These are phyloP conservation scores for Pseudogymnoascus sp. DNA, from an alignment of 2,329 filamentous ascomycete species.

Conservation along the genomic window DNA sequence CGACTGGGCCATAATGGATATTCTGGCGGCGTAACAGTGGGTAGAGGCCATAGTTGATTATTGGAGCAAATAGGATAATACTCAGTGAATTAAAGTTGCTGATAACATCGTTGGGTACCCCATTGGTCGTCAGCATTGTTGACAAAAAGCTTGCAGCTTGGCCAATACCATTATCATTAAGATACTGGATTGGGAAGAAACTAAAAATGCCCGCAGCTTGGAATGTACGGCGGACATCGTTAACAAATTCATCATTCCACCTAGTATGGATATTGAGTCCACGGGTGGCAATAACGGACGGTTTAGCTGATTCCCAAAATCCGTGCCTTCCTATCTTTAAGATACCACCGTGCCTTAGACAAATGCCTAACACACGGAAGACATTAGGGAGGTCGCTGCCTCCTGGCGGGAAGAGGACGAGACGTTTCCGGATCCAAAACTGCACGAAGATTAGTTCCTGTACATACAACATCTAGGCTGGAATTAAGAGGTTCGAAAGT, in stretches of 20 bases:
- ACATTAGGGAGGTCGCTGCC: conserved; percentile 65
- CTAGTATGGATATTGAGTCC: conserved; percentile 43
- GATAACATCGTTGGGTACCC: conserved; percentile 68
- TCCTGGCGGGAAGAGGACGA: conserved; percentile 56
- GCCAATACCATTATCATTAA: conserved; percentile 52
- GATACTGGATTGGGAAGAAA: conserved; percentile 38
- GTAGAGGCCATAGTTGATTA: conserved; percentile 60
- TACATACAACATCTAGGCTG: conserved; percentile 14
- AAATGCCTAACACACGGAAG: conserved; percentile 49
- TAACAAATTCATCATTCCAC: conserved; percentile 73
- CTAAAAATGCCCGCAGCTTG: conserved; percentile 60
- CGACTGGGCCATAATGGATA: conserved; percentile 63
- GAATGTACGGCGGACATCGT: conserved; percentile 63
- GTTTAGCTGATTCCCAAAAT: conserved; percentile 60
- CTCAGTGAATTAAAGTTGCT: conserved; percentile 70
- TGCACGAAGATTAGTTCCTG: conserved; percentile 31
- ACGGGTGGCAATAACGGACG: conserved; percentile 47
- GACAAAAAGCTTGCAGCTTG: conserved; percentile 71
- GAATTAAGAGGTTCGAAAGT: not conserved
- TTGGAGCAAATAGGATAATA: conserved; percentile 64
- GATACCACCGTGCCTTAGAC: conserved; percentile 54
- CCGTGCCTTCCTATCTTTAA: conserved; percentile 42
- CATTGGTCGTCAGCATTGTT: conserved; percentile 62
- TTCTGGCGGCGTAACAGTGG: conserved; percentile 54
- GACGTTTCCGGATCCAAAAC: conserved; percentile 48